phyloP scores from a whole-genome alignment of 2,329 filamentous ascomycete species.

The Alternaria triticina region DNA sequence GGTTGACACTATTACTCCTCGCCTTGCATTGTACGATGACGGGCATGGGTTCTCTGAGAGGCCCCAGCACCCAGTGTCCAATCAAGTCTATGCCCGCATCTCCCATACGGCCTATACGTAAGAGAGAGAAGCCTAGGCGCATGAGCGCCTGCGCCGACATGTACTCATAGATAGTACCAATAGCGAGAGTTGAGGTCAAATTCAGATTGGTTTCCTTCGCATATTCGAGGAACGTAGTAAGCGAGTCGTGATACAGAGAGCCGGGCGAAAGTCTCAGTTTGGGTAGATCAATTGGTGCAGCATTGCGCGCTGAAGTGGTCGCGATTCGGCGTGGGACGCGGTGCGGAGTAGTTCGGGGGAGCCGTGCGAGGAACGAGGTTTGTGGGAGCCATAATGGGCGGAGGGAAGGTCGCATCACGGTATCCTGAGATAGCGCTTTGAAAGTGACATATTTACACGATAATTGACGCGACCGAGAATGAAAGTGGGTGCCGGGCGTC shows the following conservation, averaged over 20 bases:
- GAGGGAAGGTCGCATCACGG: conserved; percentile 37
- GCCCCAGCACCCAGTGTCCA: conserved; percentile 68
- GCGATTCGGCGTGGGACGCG: conserved; percentile 36
- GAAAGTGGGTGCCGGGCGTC: neutral
- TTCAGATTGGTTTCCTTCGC: conserved; percentile 64
- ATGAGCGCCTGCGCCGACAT: conserved; percentile 63
- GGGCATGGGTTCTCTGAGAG: conserved; percentile 44
- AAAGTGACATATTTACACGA: conserved; percentile 32
- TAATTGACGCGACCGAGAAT: neutral
- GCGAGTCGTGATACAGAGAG: conserved; percentile 63
- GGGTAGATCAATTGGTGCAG: conserved; percentile 35
- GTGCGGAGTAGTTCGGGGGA: conserved; percentile 28
- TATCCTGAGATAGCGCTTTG: neutral
- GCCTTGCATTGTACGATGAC: conserved; percentile 74
- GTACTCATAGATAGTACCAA: conserved; percentile 82
- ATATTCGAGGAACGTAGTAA: conserved; percentile 70
- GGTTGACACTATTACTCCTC: conserved; percentile 56
- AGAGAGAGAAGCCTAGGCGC: conserved; percentile 68
- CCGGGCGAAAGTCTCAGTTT: conserved; percentile 37
- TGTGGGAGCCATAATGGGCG: conserved; percentile 31
- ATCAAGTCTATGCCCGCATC: conserved; percentile 78
- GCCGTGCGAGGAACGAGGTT: conserved; percentile 27
- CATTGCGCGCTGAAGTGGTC: conserved; percentile 31
- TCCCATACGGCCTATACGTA: conserved; percentile 68
- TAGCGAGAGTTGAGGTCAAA: conserved; percentile 64